phyloP scores from a whole-genome alignment of 1,284 basidiomycete genomes.

The Garcileccinum viscosum region DNA sequence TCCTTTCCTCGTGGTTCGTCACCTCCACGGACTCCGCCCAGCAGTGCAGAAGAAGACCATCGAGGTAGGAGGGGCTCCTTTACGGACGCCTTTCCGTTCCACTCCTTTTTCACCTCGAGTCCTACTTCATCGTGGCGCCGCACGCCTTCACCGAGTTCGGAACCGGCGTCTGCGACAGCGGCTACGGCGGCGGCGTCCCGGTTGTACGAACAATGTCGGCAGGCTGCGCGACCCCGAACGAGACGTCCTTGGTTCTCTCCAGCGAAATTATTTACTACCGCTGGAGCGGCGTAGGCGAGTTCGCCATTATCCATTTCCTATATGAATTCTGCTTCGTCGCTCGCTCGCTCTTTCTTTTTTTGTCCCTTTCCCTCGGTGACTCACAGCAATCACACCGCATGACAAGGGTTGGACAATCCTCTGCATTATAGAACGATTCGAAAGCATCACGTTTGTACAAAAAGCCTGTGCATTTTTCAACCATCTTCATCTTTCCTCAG shows the following conservation, averaged over 20 bases:
- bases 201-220: conserved; percentile 42
- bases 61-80: conserved; percentile 39
- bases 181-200: conserved; percentile 16
- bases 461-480: conserved; percentile 18
- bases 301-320: conserved; percentile 18
- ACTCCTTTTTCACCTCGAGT: conserved; percentile 40
- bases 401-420: conserved; percentile 1
- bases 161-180: conserved; percentile 19
- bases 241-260: conserved; percentile 66
- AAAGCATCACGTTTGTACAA: conserved; percentile 34
- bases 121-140: conserved; percentile 41
- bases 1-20: conserved; percentile 48
- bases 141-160: conserved; percentile 36
- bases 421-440: conserved; percentile 6
- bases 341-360: conserved; percentile 3
- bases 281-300: conserved; percentile 43
- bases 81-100: conserved; percentile 56
- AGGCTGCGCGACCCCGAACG: conserved; percentile 51
- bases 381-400: neutral
- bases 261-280: conserved; percentile 56
- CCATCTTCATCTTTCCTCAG: conserved; percentile 27
- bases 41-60: conserved; percentile 30
- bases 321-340: neutral
- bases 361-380: conserved; percentile 14
- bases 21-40: conserved; percentile 33